Evolutionary conservation across 345 rosid genomes (phyloP), one percentile per base, ranked within the genome.

Genomic region (Lumnitzera racemosa): DNA sequence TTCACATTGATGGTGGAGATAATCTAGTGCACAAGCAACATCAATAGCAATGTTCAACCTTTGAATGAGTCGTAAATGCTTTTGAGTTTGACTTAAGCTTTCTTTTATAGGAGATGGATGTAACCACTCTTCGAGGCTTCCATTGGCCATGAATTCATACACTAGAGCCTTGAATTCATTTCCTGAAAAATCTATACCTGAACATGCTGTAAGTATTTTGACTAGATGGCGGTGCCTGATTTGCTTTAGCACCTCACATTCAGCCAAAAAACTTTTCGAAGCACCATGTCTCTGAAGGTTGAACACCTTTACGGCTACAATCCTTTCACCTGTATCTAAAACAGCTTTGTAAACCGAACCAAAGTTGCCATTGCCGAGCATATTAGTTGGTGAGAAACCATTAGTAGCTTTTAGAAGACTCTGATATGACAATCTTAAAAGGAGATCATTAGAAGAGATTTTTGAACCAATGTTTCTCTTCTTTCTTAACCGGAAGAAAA

Each of bases 111-210:
- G n/a, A 4, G 3, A 25, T 3, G 60, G 59, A 61, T 54, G 71
- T 24, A 65, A 41, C 78, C 68, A 69, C 2, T 59, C 57, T 1
- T 74, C 59, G 15, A 65, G 24, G 53, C 62, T 69, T 13, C 65
- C 70, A 25, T 69, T 73, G 3, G 31, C 12, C 74, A 73, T 64
- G 58, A 64, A 73, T 47, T 73, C 55, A n/a, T 46, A 74, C 1
- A 74, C 61, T 0, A 69, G 36, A 47, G 78, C 74, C 59, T 62
- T 66, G 52, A 74, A 66, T 14, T 65, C 68, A 15, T 69, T 54
- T 12, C 74, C 74, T 2, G 47, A 25, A 41, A 11, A 53, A 25
- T 74, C 70, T 0, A 61, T 13, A 47, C 57, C 60, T 0, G 68
- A 74, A 54, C 71, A 74, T 2, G 60, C 48, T 15, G 66, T 69